Conservation (phyloP, 164 flowering plant species). For the Umbilicus rupestris region DNA sequence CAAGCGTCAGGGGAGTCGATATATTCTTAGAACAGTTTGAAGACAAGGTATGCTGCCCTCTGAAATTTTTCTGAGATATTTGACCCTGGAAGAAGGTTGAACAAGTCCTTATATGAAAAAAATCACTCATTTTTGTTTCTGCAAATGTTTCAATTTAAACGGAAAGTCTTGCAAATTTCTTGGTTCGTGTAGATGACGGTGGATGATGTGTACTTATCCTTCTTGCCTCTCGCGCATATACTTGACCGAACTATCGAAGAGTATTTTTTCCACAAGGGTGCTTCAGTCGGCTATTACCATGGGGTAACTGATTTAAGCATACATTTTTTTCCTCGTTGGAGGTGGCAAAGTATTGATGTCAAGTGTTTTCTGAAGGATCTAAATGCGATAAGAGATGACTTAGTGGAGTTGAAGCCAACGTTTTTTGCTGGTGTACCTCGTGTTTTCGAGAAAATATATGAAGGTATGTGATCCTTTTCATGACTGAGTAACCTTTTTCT, state of each 20-base stretch:
- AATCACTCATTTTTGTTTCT: not conserved
- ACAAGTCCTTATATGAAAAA: not conserved
- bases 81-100: not conserved
- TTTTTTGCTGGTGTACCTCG: slow-evolving; percentile 88
- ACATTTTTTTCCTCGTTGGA: not conserved
- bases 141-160: not conserved
- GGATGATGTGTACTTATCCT: slow-evolving; percentile 88
- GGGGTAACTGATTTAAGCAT: slow-evolving; percentile 48
- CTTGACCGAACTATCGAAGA: slow-evolving; percentile 93
- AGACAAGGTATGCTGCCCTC: slow-evolving; percentile 55
- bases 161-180: not conserved
- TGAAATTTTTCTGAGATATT: not conserved
- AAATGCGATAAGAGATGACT: slow-evolving; percentile 64
- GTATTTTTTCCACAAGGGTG: slow-evolving; percentile 81
- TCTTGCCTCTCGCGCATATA: slow-evolving; percentile 93
- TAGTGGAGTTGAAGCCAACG: slow-evolving; percentile 88
- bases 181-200: slow-evolving; percentile 58
- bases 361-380: slow-evolving; percentile 42
- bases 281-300: slow-evolving; percentile 92
- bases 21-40: slow-evolving; percentile 77
- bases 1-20: slow-evolving; percentile 51
- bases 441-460: slow-evolving; percentile 80
- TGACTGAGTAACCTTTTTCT: not conserved
- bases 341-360: not conserved
- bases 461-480: slow-evolving; percentile 36